Percentiles rank a stretch among this genome's conserved stretches.
Evolutionary conservation across 2,329 filamentous ascomycete genomes (phyloP).

Genomic region (Sporothrix protearum): DNA sequence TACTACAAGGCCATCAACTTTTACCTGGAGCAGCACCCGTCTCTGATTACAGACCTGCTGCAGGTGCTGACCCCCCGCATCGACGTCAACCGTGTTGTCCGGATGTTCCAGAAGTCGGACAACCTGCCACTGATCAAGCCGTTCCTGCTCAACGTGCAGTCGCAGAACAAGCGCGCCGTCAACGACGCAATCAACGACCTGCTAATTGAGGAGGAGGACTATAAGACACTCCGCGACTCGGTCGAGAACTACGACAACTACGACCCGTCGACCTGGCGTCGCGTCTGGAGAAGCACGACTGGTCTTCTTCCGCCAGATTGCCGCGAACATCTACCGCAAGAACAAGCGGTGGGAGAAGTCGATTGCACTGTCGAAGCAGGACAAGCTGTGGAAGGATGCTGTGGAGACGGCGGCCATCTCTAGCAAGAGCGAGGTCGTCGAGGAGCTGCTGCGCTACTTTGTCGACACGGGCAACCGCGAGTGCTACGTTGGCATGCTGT

Average conservation of each 20-base stretch:
- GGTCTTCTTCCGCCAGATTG: conserved; percentile 98
- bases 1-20: conserved; percentile 98
- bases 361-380: conserved; percentile 94
- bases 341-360: conserved; percentile 99
- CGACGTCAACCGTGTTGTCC: conserved; percentile 97
- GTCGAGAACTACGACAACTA: conserved; percentile 99
- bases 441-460: conserved; percentile 94
- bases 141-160: conserved; percentile 93
- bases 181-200: conserved; percentile 98
- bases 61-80: conserved; percentile 89
- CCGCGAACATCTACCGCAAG: conserved; percentile 97
- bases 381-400: conserved; percentile 99
- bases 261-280: conserved; percentile 89
- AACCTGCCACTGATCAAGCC: conserved; percentile 98
- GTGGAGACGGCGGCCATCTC: conserved; percentile 97
- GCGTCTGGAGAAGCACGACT: conserved; percentile 95
- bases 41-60: conserved; percentile 89
- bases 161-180: conserved; percentile 96
- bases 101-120: conserved; percentile 98
- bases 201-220: conserved; percentile 96
- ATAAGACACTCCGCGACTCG: conserved; percentile 96
- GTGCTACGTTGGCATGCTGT: conserved; percentile 99
- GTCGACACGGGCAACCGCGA: conserved; percentile 98
- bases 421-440: conserved; percentile 83
- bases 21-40: conserved; percentile 95